phyloP scores from a whole-genome alignment of 495 filamentous ascomycete species.

The Jackrogersella minutella region DNA sequence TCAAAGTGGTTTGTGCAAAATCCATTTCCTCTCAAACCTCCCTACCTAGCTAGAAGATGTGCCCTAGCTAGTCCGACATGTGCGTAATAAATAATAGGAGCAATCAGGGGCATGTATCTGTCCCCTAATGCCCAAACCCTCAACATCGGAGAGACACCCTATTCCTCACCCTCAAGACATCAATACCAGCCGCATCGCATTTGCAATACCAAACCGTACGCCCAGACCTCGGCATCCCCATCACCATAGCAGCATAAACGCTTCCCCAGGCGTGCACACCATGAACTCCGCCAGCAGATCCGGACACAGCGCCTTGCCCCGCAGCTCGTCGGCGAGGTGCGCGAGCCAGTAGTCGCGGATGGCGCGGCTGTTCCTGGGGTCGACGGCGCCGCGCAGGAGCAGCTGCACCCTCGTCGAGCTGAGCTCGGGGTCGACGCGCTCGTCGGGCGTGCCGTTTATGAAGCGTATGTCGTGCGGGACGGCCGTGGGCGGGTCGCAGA shows the following conservation, averaged over 20 bases:
- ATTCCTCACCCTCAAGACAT: neutral
- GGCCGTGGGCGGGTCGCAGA: neutral
- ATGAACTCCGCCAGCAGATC: conserved; percentile 7
- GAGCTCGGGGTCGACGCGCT: conserved; percentile 20
- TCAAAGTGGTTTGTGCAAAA: neutral
- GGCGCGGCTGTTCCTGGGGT: neutral
- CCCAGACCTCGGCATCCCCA: too few species aligned
- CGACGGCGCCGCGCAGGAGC: conserved; percentile 1
- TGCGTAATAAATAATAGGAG: too few species aligned
- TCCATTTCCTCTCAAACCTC: neutral
- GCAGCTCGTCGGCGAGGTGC: conserved; percentile 3
- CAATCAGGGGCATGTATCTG: too few species aligned
- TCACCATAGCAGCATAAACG: too few species aligned
- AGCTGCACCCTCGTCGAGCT: too few species aligned
- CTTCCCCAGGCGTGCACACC: too few species aligned
- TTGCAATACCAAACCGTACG: too few species aligned
- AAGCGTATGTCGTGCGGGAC: neutral
- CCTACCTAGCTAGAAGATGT: too few species aligned
- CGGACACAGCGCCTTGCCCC: conserved; percentile 14
- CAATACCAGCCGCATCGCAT: too few species aligned
- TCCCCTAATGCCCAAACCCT: too few species aligned
- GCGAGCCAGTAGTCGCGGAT: neutral
- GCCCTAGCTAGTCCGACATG: too few species aligned
- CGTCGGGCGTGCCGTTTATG: neutral
- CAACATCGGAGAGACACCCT: too few species aligned